Evolutionary conservation across 148 eudicot genomes (phyloP).

Genomic region (Rhododendron ferrugineum): DNA sequence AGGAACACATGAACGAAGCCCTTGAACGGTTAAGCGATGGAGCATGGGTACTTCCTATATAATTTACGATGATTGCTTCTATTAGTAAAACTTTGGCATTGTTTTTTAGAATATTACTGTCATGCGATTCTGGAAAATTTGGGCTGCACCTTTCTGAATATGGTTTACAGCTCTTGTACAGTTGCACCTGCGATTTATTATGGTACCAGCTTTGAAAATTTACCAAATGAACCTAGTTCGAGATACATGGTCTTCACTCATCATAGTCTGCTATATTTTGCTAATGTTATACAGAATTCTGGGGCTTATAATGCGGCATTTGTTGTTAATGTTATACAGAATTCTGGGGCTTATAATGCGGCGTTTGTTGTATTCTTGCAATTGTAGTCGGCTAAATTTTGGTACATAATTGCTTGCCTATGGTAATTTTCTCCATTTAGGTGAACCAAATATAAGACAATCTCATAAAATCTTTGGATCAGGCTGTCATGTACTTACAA

Average conservation of each 20-base stretch:
- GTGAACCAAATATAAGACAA: not conserved
- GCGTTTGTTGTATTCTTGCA: not conserved
- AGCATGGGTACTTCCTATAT: conserved; percentile 61
- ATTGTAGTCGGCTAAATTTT: not conserved
- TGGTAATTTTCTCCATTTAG: not conserved
- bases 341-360: not conserved
- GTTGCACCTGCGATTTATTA: not conserved
- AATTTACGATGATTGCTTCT: not conserved
- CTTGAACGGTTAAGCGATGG: conserved; percentile 76
- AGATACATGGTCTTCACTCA: not conserved
- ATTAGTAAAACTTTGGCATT: not conserved
- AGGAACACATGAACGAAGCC: conserved; percentile 95
- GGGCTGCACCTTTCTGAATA: not conserved
- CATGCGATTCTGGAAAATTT: not conserved
- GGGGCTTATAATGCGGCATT: not conserved
- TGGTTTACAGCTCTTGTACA: not conserved
- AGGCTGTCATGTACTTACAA: not conserved
- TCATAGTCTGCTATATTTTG: not conserved
- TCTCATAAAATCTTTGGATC: not conserved
- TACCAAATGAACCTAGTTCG: not conserved
- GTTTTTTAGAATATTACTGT: not conserved
- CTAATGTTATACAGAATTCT: not conserved
- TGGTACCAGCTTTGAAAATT: not conserved
- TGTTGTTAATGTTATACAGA: not conserved
- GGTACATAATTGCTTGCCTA: not conserved